Base-by-base conservation (phyloP, 495 filamentous ascomycete species). In the Gamarada debralockiae region DNA sequence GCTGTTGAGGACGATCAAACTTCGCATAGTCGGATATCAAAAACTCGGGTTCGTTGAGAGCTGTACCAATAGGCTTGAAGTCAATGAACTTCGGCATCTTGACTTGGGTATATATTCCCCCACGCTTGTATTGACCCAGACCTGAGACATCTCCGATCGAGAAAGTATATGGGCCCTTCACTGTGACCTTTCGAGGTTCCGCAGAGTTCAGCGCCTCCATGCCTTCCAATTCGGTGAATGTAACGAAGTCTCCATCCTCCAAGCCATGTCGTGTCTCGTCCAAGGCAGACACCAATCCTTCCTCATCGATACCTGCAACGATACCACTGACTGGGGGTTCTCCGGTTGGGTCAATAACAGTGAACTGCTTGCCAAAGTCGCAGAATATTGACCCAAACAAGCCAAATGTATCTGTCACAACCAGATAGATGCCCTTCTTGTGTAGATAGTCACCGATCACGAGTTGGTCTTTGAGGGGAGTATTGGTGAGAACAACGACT, bases 61-160 rank as follows among this genome's bases (percentile, higher is more conserved):
- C 82, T 37, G 78, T 73, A 17, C 77, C 78, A 29, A 96, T 75
- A 13, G 84, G 71, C 68, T 93, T 87, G 72, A 97, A 99, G 60
- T 95, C 83, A 59, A 99, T 71, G 42, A 89, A 81, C 72, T 95
- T 97, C 27, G 92, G 92, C 91, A 95, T 95, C 76, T 97, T 99
- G 61, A 96, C 92, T 66, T 99, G 95, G 9, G 83, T 86, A 64
- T 83, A 99, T 33, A 97, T 76, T 50, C 95, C 95, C 21, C 92
- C 92, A 36, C 86, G 77, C 70, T 86, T 70, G 70, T 99, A 99
- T 56, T 84, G 71, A 21, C 92, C 92, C 34, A 96, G 77, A 3
- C 78, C 82, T 14, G 90, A 90, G 8, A 96, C 90, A 70, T 97
- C 90, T 23, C 92, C 93, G 61, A 99, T 97, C 6, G 87, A 90